Conservation (phyloP, 352 stramenopile genomes). For the Saprolegnia diclina region DNA sequence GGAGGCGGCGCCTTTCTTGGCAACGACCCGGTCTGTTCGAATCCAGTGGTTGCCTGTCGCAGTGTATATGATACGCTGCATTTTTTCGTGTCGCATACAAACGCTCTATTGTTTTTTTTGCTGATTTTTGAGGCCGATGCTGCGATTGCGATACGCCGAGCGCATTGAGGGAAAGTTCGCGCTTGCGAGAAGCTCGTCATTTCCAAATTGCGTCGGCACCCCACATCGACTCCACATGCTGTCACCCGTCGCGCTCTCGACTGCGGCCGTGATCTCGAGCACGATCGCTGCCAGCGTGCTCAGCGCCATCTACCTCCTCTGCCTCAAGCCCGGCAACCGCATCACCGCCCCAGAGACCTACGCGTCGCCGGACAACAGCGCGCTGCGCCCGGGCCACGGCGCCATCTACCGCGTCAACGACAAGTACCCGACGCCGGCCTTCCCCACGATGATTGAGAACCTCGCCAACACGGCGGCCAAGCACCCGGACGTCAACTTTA, state of each 20-base stretch:
- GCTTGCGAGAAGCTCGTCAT: no score
- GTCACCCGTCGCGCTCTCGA: not conserved
- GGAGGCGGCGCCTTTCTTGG: no score
- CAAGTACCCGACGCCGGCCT: not conserved
- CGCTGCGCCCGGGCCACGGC: constrained; percentile 8
- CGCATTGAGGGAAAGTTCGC: no score
- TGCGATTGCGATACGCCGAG: no score
- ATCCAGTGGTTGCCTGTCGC: no score
- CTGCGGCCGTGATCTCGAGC: not conserved
- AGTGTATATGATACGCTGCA: no score
- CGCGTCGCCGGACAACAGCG: not conserved
- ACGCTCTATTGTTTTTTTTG: no score
- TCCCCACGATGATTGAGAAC: constrained; percentile 6
- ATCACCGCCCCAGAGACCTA: not conserved
- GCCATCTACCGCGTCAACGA: constrained; percentile 12
- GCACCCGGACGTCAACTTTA: not conserved
- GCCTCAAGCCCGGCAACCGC: constrained; percentile 8
- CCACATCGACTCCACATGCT: not conserved
- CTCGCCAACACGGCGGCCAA: not conserved
- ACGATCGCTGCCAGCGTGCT: not conserved
- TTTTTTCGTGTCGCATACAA: no score
- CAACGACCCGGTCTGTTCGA: no score
- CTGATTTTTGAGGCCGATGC: no score
- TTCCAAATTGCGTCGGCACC: no score
- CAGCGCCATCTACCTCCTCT: constrained; percentile 3